Conservation (phyloP, 495 filamentous ascomycete species). For the Astrothelium subdiscretum region DNA sequence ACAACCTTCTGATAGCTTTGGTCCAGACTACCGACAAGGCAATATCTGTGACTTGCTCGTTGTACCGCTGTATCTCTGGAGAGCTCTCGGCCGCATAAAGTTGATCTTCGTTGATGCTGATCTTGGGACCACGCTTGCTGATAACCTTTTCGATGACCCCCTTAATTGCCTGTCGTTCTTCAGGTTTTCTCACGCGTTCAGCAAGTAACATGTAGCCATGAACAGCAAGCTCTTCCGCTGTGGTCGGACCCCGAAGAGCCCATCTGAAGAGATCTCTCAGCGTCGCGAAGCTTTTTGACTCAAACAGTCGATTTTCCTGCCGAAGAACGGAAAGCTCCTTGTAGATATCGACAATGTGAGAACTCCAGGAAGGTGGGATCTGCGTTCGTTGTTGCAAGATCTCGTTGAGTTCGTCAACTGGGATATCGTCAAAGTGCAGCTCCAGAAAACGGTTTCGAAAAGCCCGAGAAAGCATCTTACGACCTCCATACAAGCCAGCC, state of each 20-base stretch:
- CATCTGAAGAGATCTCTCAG: conserved; percentile 93
- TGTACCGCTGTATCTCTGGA: conserved; percentile 44
- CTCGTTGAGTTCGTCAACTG: conserved; percentile 83
- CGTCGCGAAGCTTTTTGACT: conserved; percentile 96
- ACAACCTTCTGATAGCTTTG: conserved; percentile 80
- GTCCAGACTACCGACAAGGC: conserved; percentile 74
- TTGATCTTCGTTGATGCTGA: conserved; percentile 58
- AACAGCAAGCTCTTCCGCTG: conserved; percentile 73
- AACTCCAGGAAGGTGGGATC: conserved; percentile 84
- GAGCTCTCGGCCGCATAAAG: conserved; percentile 52
- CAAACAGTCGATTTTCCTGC: conserved; percentile 81
- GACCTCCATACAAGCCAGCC: conserved; percentile 85
- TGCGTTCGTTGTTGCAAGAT: conserved; percentile 81
- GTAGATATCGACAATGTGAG: conserved; percentile 86
- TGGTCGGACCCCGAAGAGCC: conserved; percentile 79
- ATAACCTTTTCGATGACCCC: conserved; percentile 84
- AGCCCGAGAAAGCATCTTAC: conserved; percentile 84
- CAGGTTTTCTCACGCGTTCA: conserved; percentile 82
- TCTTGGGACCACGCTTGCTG: conserved; percentile 40
- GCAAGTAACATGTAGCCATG: conserved; percentile 95
- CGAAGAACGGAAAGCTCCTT: conserved; percentile 77
- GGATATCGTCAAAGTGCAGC: conserved; percentile 96
- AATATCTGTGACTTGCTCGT: conserved; percentile 33
- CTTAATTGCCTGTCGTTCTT: conserved; percentile 76
- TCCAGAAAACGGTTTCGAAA: conserved; percentile 97